A percentile compares a stretch with the other conserved stretches of the same genome.
phyloP scores from a whole-genome alignment of 176 grass and related monocot species.

The Musa schizocarpa region DNA sequence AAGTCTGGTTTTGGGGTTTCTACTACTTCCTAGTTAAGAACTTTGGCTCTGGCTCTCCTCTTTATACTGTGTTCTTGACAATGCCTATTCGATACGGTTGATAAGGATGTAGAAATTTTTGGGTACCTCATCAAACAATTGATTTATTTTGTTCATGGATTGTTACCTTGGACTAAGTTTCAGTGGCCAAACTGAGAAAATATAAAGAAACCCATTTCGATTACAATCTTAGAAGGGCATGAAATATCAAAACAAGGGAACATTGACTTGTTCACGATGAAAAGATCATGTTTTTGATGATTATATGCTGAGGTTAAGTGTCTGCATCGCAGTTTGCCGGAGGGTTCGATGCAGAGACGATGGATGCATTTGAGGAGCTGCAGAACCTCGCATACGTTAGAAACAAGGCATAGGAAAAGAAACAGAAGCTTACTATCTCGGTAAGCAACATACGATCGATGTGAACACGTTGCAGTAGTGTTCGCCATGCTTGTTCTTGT shows the following conservation, averaged over 20 bases:
- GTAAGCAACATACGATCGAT: slow-evolving; percentile 37
- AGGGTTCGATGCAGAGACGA: slow-evolving; percentile 87
- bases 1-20: not conserved
- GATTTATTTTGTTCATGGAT: not conserved
- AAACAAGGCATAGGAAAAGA: slow-evolving; percentile 45
- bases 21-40: no score
- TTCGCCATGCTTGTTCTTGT: not conserved
- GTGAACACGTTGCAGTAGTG: not conserved
- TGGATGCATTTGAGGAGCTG: slow-evolving; percentile 93
- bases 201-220: no score
- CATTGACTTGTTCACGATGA: not conserved
- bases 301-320: not conserved
- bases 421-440: slow-evolving; percentile 58
- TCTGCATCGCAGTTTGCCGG: slow-evolving; percentile 66
- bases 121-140: no score
- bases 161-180: no score
- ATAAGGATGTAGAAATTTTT: not conserved
- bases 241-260: not conserved
- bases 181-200: no score
- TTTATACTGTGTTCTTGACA: no score
- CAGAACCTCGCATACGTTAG: slow-evolving; percentile 84
- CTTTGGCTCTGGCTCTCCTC: no score
- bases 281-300: not conserved
- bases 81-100: not conserved
- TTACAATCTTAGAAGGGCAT: no score